Evolutionary conservation across 257 asterid species (phyloP).

Genomic region (Ophiorrhiza pumila): DNA sequence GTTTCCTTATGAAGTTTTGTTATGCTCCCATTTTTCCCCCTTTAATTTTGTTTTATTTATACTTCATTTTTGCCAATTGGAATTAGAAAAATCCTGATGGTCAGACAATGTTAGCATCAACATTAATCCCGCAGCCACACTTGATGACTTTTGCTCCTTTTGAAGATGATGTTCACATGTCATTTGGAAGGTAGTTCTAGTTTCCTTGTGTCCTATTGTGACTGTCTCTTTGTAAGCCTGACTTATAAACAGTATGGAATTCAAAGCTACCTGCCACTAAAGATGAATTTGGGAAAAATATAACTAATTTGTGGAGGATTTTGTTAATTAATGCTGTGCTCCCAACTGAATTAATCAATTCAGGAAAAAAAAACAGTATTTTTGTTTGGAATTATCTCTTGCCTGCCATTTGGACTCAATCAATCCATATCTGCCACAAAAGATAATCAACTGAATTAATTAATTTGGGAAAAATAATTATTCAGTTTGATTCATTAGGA

Average conservation of each 20-base stretch:
- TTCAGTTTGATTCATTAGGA: no score
- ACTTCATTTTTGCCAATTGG: slow-evolving; percentile 17
- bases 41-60: slow-evolving; percentile 5
- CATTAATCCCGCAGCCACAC: slow-evolving; percentile 77
- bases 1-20: not conserved
- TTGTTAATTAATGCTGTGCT: no score
- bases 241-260: no score
- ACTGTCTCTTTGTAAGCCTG: not conserved
- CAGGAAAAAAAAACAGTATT: not conserved
- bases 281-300: no score
- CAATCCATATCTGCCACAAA: no score
- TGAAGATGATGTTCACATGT: slow-evolving; percentile 89
- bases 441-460: no score
- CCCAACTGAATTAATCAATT: no score
- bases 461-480: not conserved
- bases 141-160: slow-evolving; percentile 56
- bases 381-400: not conserved
- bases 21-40: not conserved
- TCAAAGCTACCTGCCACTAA: no score
- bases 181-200: slow-evolving; percentile 77
- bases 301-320: no score
- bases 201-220: not conserved
- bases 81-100: slow-evolving; percentile 81
- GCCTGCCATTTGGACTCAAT: not conserved
- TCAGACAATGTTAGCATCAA: slow-evolving; percentile 85